Conservation (phyloP, 371 early-diverging fungal genomes). For the Nematocida sp. region DNA sequence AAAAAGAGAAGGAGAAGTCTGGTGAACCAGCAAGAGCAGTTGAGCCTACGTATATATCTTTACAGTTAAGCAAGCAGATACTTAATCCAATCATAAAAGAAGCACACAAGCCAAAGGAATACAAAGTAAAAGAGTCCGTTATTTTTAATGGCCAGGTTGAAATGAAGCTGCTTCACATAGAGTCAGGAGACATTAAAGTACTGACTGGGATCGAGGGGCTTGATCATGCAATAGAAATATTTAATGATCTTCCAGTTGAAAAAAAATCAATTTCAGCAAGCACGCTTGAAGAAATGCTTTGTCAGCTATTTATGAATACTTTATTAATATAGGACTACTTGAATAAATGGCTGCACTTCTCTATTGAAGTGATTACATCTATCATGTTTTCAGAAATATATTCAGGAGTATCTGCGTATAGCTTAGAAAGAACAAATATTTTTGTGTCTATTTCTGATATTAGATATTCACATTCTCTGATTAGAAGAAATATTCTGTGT, state of each 20-base stretch:
- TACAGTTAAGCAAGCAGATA: neutral
- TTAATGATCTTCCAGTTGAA: slow-evolving; percentile 27
- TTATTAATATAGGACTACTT: slow-evolving; percentile 6
- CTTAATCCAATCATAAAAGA: neutral
- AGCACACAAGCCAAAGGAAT: slow-evolving; percentile 8
- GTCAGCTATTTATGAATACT: slow-evolving; percentile 20
- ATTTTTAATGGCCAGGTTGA: slow-evolving; percentile 3
- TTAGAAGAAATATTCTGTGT: neutral
- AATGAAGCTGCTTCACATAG: slow-evolving; percentile 10
- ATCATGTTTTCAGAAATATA: slow-evolving; percentile 15
- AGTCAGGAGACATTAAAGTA: slow-evolving; percentile 41
- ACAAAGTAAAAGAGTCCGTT: slow-evolving; percentile 8
- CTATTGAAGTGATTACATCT: slow-evolving; percentile 5
- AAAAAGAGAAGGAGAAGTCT: neutral
- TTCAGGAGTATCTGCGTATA: slow-evolving; percentile 38
- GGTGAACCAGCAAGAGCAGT: neutral
- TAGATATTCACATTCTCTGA: slow-evolving; percentile 1
- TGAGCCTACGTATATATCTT: neutral
- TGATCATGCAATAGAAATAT: slow-evolving; percentile 48
- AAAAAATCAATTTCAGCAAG: neutral
- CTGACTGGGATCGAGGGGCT: slow-evolving; percentile 36
- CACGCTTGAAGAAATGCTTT: neutral
- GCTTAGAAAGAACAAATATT: slow-evolving; percentile 1
- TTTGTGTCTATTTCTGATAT: slow-evolving; percentile 1
- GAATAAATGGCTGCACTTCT: slow-evolving; percentile 35